phyloP scores from a whole-genome alignment of 164 flowering plant species.

The Vitis rotundifolia region DNA sequence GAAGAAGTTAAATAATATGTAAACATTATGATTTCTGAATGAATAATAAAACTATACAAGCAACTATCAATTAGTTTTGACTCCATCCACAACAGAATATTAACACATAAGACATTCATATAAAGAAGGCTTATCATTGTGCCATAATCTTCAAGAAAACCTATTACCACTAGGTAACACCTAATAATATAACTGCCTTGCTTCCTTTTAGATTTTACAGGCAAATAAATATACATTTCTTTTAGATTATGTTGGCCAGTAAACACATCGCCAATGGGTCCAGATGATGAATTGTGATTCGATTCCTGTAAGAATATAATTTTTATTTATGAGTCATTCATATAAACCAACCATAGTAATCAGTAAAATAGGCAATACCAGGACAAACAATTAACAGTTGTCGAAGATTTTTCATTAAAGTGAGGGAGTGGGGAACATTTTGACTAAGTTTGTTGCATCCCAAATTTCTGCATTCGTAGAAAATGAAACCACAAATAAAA shows the following conservation, averaged over 20 bases:
- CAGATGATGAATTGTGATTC: constrained; percentile 70
- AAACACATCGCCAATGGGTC: constrained; percentile 75
- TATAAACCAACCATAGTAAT: background rate
- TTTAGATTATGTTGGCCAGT: constrained; percentile 47
- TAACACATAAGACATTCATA: no score
- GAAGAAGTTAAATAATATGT: no score
- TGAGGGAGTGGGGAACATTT: constrained; percentile 54
- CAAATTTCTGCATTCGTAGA: constrained; percentile 52
- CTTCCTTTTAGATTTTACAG: no score
- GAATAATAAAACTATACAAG: no score
- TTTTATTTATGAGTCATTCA: background rate
- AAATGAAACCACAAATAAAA: background rate
- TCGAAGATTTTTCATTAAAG: constrained; percentile 43
- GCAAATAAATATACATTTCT: constrained; percentile 69
- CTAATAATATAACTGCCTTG: no score
- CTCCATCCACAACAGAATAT: no score
- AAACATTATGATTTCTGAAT: no score
- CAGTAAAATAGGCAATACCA: background rate
- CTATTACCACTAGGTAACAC: no score
- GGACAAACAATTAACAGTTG: constrained; percentile 58
- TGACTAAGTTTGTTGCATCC: constrained; percentile 60
- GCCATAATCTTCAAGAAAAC: no score
- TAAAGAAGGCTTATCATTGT: no score
- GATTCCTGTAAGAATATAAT: constrained; percentile 51
- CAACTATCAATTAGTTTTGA: no score